These are phyloP conservation scores for Hypomyces perniciosus DNA, from an alignment of 2,329 filamentous ascomycete species.

Conservation along the genomic window DNA sequence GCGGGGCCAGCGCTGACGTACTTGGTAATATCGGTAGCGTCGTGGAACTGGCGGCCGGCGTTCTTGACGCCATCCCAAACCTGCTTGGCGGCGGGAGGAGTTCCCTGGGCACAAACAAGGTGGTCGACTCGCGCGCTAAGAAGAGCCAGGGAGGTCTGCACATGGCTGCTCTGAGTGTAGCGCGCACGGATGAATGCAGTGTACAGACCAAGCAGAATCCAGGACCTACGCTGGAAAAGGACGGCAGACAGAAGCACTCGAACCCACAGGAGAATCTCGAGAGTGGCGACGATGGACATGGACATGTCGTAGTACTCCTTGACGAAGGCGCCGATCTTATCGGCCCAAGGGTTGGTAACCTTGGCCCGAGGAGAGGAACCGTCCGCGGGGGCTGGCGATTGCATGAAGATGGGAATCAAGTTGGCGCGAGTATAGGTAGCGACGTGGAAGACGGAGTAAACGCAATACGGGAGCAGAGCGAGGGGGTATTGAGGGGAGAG, in stretches of 20 bases:
- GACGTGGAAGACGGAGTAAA: slow-evolving; percentile 98
- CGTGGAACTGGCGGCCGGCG: slow-evolving; percentile 65
- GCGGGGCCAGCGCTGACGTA: slow-evolving; percentile 57
- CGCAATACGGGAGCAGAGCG: slow-evolving; percentile 85
- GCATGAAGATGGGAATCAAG: slow-evolving; percentile 79
- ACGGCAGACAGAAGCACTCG: slow-evolving; percentile 76
- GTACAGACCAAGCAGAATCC: slow-evolving; percentile 82
- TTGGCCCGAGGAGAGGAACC: slow-evolving; percentile 40
- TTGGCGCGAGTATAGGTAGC: slow-evolving; percentile 93
- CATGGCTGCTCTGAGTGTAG: slow-evolving; percentile 83
- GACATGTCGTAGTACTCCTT: slow-evolving; percentile 97
- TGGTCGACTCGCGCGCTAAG: slow-evolving; percentile 73
- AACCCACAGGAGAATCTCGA: slow-evolving; percentile 84
- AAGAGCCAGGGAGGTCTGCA: slow-evolving; percentile 74
- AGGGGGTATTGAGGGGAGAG: slow-evolving; percentile 82
- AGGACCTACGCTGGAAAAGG: slow-evolving; percentile 83
- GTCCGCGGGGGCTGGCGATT: slow-evolving; percentile 52
- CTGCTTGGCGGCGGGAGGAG: slow-evolving; percentile 71
- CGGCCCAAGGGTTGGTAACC: slow-evolving; percentile 58
- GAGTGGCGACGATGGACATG: slow-evolving; percentile 84
- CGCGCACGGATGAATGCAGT: slow-evolving; percentile 88
- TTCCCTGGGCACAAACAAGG: slow-evolving; percentile 77
- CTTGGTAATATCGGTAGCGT: slow-evolving; percentile 70
- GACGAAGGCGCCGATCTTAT: slow-evolving; percentile 85
- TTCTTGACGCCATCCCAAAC: slow-evolving; percentile 77